Conservation (phyloP, 768 basidiomycete genomes). For the Lactarius sp. region DNA sequence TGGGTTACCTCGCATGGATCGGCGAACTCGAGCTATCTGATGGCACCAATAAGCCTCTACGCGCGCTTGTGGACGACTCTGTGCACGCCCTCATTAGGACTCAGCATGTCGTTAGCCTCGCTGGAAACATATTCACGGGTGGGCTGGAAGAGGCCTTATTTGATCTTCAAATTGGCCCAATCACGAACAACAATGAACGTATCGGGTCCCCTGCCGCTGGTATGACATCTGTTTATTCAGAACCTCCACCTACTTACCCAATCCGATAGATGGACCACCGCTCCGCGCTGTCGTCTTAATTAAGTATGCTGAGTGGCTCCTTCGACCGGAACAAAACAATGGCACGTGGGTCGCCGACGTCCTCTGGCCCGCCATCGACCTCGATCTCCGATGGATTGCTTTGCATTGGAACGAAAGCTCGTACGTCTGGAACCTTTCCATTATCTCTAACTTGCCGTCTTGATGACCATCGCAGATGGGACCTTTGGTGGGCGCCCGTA, state of each 20-base stretch:
- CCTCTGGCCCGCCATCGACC: constrained; percentile 19
- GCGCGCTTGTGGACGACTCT: constrained; percentile 4
- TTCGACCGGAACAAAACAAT: constrained; percentile 10
- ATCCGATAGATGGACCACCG: constrained; percentile 11
- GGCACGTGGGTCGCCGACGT: constrained; percentile 18
- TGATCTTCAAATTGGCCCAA: not conserved
- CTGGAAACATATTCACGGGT: constrained; percentile 2
- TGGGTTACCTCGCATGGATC: constrained; percentile 9
- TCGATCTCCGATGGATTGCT: constrained; percentile 14
- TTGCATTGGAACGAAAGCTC: constrained; percentile 13
- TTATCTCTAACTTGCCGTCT: not conserved
- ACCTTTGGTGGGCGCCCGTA: constrained; percentile 18
- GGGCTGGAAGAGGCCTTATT: constrained; percentile 19
- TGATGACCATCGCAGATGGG: constrained; percentile 1
- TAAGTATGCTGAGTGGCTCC: constrained; percentile 20
- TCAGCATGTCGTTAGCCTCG: constrained; percentile 10
- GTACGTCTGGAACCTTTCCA: not conserved
- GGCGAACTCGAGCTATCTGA: constrained; percentile 4
- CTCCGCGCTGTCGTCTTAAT: constrained; percentile 15
- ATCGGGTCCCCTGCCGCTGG: constrained; percentile 15
- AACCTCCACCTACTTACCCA: not conserved
- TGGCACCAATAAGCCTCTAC: constrained; percentile 2
- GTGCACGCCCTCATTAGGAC: constrained; percentile 7
- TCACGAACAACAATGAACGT: not conserved
- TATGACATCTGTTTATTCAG: not conserved